phyloP scores from a whole-genome alignment of 1,284 basidiomycete species.

The Ceratobasidium sp. region DNA sequence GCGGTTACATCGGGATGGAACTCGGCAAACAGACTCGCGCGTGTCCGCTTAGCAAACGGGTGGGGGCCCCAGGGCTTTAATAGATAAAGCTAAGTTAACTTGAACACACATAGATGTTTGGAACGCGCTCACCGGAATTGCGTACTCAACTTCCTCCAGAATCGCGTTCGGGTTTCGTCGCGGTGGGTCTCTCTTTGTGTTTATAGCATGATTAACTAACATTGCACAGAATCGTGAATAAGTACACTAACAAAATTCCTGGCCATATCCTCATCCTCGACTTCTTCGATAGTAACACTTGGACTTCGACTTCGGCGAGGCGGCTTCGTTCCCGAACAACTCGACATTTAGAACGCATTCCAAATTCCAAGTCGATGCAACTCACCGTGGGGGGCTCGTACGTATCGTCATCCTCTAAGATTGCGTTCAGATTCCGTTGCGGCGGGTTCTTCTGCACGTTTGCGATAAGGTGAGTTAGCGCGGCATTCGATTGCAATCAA shows the following conservation, averaged over 20 bases:
- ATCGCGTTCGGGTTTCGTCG: background rate
- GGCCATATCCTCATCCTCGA: slow-evolving; percentile 13
- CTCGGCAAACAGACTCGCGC: background rate
- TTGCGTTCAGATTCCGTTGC: too few species aligned
- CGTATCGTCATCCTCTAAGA: too few species aligned
- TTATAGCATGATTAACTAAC: background rate
- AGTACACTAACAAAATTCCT: background rate
- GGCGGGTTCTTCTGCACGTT: too few species aligned
- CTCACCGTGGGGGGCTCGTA: too few species aligned
- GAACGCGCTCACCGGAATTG: background rate
- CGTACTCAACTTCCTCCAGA: background rate
- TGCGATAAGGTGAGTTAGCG: background rate
- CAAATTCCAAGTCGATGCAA: background rate
- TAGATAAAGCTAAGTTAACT: background rate
- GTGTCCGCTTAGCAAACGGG: background rate
- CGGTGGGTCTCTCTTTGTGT: background rate
- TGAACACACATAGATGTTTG: background rate
- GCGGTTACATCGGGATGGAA: slow-evolving; percentile 6
- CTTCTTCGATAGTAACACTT: background rate
- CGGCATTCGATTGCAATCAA: background rate
- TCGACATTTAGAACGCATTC: background rate
- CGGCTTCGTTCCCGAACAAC: background rate
- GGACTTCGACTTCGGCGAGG: background rate
- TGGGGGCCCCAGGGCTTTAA: background rate
- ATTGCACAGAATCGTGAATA: background rate